Percentiles rank a stretch among this genome's conserved stretches.
phyloP scores from a whole-genome alignment of 1,284 basidiomycete species.

The Butyriboletus appendiculatus region DNA sequence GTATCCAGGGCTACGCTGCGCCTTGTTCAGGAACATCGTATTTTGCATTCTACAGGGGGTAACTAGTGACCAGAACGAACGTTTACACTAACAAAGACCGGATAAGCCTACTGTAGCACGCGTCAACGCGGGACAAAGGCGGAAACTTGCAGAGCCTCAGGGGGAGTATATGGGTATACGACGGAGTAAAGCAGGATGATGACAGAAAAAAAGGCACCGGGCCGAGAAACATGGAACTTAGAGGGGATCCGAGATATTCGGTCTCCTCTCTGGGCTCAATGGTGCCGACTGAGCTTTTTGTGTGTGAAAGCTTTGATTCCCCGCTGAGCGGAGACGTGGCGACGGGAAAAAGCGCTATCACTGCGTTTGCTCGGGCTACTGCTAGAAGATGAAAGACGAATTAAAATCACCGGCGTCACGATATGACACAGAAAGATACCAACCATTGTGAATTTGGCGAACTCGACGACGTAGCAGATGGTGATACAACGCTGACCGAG shows the following conservation, averaged over 20 bases:
- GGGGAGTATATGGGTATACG: neutral
- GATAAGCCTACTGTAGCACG: neutral
- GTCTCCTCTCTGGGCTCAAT: conserved; percentile 1
- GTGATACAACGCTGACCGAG: neutral
- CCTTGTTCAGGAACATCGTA: neutral
- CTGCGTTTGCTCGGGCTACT: neutral
- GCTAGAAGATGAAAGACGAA: conserved; percentile 1
- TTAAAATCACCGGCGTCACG: neutral
- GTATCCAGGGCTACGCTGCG: conserved; percentile 11
- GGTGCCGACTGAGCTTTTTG: neutral
- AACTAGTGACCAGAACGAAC: conserved; percentile 10
- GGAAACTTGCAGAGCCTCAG: neutral
- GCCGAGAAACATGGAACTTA: neutral
- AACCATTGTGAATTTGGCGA: conserved; percentile 14
- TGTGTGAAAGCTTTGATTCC: conserved; percentile 1
- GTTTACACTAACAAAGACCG: conserved; percentile 3
- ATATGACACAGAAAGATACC: neutral
- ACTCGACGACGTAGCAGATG: conserved; percentile 7
- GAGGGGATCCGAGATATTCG: conserved; percentile 10
- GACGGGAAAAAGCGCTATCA: conserved; percentile 7
- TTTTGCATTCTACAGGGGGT: neutral
- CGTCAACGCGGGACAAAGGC: conserved; percentile 6
- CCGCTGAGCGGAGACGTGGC: conserved; percentile 5
- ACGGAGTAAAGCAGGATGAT: neutral
- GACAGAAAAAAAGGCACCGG: neutral